Evolutionary conservation across 306 rosid species (phyloP).

Genomic region (Vigna trinervia): DNA sequence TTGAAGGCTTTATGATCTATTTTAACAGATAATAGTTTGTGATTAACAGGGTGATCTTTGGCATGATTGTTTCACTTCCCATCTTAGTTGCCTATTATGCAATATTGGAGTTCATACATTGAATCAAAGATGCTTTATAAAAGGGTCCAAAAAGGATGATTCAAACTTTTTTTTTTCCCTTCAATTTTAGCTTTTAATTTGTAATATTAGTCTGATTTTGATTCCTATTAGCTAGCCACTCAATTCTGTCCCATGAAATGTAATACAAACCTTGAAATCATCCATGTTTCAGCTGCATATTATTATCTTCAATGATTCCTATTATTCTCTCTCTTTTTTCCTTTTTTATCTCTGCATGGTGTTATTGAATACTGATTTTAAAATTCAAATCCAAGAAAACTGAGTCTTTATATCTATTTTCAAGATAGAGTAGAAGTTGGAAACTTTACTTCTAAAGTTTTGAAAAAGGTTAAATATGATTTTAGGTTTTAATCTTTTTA

Average conservation of each 20-base stretch:
- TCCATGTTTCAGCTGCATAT: conserved; percentile 4
- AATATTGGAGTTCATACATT: conserved; percentile 63
- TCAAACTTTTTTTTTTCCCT: not conserved
- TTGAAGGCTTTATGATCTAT: too few relatives aligned
- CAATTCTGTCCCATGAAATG: conserved; percentile 19
- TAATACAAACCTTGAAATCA: conserved; percentile 28
- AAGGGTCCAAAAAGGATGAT: not conserved
- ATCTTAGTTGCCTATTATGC: conserved; percentile 71
- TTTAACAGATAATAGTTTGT: not conserved
- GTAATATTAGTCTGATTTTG: conserved; percentile 27
- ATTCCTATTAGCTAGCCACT: not conserved
- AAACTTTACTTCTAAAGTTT: not conserved
- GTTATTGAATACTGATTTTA: not conserved
- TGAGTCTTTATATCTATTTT: not conserved
- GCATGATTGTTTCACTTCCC: conserved; percentile 82
- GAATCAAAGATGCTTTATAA: not conserved
- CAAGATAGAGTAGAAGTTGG: not conserved
- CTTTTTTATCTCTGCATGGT: too few relatives aligned
- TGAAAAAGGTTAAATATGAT: not conserved
- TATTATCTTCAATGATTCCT: not conserved
- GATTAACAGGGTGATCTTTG: conserved; percentile 82
- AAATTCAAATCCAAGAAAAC: not conserved
- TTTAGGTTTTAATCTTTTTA: too few relatives aligned
- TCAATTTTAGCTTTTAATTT: conserved; percentile 23
- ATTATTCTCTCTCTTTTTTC: too few relatives aligned